phyloP scores from a whole-genome alignment of 768 basidiomycete species.

The Kwoniella dejecticola region DNA sequence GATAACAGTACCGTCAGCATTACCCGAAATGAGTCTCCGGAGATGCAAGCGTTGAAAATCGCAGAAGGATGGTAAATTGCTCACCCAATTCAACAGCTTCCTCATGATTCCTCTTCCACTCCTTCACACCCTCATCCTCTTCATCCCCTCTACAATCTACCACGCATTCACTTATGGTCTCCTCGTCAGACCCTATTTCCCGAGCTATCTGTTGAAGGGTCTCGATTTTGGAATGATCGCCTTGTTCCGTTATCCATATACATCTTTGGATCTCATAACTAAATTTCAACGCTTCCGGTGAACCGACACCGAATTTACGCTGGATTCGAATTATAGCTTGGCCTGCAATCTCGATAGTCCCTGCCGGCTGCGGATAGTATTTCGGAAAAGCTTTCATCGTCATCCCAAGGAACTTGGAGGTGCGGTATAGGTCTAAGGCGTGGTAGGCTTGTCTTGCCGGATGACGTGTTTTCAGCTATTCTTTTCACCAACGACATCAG shows the following conservation, averaged over 20 bases:
- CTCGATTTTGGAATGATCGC: slow-evolving; percentile 32
- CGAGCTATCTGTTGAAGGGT: slow-evolving; percentile 24
- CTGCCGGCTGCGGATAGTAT: slow-evolving; percentile 35
- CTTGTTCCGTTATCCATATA: slow-evolving; percentile 43
- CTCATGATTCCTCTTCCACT: slow-evolving; percentile 32
- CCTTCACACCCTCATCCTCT: slow-evolving; percentile 28
- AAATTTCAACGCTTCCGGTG: slow-evolving; percentile 24
- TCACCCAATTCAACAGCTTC: slow-evolving; percentile 37
- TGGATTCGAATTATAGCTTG: slow-evolving; percentile 43
- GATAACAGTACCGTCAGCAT: no score
- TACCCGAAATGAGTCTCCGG: no score
- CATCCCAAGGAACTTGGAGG: slow-evolving; percentile 20
- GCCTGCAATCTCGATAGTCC: slow-evolving; percentile 31
- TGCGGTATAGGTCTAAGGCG: slow-evolving; percentile 39
- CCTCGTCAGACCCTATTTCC: slow-evolving; percentile 24
- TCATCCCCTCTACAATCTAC: slow-evolving; percentile 29
- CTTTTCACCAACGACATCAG: no score
- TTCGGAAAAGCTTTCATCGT: slow-evolving; percentile 29
- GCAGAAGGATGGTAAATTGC: slow-evolving; percentile 11
- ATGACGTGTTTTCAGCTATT: slow-evolving; percentile 38
- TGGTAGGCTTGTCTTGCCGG: slow-evolving; percentile 42
- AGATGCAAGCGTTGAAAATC: no score
- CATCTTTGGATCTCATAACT: slow-evolving; percentile 36
- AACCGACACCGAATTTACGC: slow-evolving; percentile 28
- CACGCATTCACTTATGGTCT: slow-evolving; percentile 20